Base-by-base conservation (phyloP, 352 stramenopile species). In the Phytophthora pisi region DNA sequence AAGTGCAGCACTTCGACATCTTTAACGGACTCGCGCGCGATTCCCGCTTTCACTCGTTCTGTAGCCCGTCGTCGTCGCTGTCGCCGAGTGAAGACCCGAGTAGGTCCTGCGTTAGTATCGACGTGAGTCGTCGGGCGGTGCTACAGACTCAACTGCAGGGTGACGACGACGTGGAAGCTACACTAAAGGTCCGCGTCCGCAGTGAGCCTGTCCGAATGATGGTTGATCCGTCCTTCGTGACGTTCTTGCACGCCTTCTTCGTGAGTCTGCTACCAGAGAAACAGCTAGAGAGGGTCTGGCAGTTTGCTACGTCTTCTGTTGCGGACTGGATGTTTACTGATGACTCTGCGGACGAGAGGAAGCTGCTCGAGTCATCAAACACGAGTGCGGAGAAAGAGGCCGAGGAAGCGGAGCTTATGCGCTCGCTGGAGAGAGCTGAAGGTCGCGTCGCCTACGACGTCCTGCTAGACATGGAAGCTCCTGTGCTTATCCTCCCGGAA, bases 261-360 rank as follows among this genome's bases (percentile, higher is more conserved):
- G 62, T 81, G 38, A 89, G 84, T 46, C 67, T 89, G 42, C 34
- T 93, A 13, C 75, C 84, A 9, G 81, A 91, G 6, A 79, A 90
- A 28, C 78, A 95, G 56, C 66, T 92, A 10, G 84, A 95, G 28
- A 82, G 79, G 38, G 85, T 90, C 8, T 95, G 88, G 88, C 84
- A 74, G 46, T 93, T 92, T 50, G 86, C 86, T 31, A 95, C 88
- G 26, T 92, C 82, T 43, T 94, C 88, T 24, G 84, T 95, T 8
- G 79, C 85, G 5, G 81, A 92, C 18, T 95, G 85, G 79, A 89
- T 95, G 43, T 93, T 93, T 65, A 76, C 86, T 1, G 80, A 90
- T 38, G 75, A 91, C 49, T 40, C 84, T 18, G 38, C 31, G 11
- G 66, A 64, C 47, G 61, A 67, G 16, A 56, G 31, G 18, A 70